These are phyloP conservation scores for Botryotinia calthae DNA, from an alignment of 2,329 filamentous ascomycete genomes.

Conservation along the genomic window DNA sequence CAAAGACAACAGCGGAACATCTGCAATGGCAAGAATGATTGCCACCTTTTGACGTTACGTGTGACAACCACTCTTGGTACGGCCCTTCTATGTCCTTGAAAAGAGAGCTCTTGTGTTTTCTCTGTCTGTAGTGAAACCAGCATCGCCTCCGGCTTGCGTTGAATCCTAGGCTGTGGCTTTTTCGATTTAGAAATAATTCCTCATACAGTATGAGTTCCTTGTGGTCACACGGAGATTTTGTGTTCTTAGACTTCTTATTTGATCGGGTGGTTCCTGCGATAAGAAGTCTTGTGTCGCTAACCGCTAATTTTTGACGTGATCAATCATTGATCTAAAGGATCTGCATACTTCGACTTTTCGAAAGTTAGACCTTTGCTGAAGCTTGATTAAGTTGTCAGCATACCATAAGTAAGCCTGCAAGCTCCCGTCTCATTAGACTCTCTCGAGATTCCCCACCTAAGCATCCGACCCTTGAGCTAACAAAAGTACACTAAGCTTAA, in stretches of 20 bases:
- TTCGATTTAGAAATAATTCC: not conserved
- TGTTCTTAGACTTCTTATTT: not conserved
- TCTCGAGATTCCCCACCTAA: not conserved
- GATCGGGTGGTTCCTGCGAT: not conserved
- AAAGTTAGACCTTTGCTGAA: not conserved
- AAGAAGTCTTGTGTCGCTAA: not conserved
- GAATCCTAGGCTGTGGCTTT: not conserved
- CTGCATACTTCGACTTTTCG: not conserved
- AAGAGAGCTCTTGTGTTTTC: constrained; percentile 1
- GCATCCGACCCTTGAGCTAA: not conserved
- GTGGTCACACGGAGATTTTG: not conserved
- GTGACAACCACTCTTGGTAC: not conserved
- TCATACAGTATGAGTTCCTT: not conserved
- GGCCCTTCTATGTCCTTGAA: not conserved
- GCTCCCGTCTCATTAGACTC: not conserved
- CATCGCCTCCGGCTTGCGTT: not conserved
- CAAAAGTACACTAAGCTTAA: not conserved
- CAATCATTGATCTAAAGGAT: not conserved
- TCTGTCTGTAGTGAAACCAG: not conserved
- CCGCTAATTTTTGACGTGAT: constrained; percentile 8
- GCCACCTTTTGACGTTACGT: not conserved
- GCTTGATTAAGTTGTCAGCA: not conserved
- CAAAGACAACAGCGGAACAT: not conserved
- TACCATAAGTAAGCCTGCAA: not conserved
- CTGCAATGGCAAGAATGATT: not conserved